Base-by-base conservation (phyloP, 2,329 filamentous ascomycete species). In the Fusarium devonianum region DNA sequence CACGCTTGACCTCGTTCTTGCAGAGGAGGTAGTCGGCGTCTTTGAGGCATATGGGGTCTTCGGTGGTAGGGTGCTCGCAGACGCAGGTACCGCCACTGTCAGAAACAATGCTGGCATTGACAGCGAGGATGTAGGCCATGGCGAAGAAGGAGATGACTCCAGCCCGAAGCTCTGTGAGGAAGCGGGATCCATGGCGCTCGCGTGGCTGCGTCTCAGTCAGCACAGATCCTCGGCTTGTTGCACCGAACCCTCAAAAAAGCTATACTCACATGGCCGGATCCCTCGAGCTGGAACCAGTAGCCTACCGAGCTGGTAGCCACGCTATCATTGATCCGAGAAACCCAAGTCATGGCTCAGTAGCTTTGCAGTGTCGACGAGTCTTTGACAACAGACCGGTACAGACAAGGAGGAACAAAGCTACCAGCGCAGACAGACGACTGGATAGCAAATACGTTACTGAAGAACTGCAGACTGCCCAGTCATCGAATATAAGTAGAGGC, bases 151-250 rank as follows among this genome's bases (percentile, higher is more conserved):
- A 92, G 18, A 90, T 89, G 26, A 95, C 74, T 36, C 91, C 91
- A 50, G 89, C 91, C 54, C 91, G 87, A 43, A 95, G 78, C 74
- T 96, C 91, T 37, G 90, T 95, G 65, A 90, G 84, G 76, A 95
- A 95, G 63, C 81, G 80, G 22, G 89, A 87, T 16, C 86, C 86
- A 67, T 89, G 87, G 42, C 89, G 84, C 70, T 90, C 86, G 63
- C 78, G 82, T 58, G 80, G 82, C 86, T 89, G 10, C 10, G 11
- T 5, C 5, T 12, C 11, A 26, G 23, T 26, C 23, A 26, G 10
- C 23, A 6, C 21, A 22, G n/a, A 22, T 22, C 21, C 21, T 26
- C 11, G 23, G n/a, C n/a, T 26, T 48, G 36, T 49, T 16, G 40
- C 5, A 21, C 14, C n/a, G 13, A 13, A n/a, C 16, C 25, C 12